phyloP scores from a whole-genome alignment of 495 filamentous ascomycete genomes.

The Tuber borchii region DNA sequence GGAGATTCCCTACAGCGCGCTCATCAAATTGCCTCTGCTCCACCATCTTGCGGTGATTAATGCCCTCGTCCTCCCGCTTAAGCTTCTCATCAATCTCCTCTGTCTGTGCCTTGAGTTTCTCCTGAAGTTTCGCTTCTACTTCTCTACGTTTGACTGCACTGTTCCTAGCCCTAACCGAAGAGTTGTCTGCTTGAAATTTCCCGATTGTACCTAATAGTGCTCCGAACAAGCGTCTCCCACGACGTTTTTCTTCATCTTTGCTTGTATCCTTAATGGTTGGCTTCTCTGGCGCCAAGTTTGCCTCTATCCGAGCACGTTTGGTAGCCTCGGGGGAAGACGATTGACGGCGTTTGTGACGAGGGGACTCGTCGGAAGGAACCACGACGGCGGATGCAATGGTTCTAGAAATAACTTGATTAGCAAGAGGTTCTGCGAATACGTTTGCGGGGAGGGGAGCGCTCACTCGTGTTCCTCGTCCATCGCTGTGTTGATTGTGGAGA shows the following conservation, averaged over 20 bases:
- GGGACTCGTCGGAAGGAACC: slow-evolving; percentile 50
- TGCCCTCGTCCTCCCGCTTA: slow-evolving; percentile 56
- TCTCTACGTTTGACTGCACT: slow-evolving; percentile 72
- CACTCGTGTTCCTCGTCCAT: slow-evolving; percentile 41
- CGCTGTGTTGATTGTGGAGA: slow-evolving; percentile 10
- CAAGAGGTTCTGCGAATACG: slow-evolving; percentile 8
- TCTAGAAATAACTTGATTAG: slow-evolving; percentile 32
- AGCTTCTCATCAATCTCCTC: slow-evolving; percentile 64
- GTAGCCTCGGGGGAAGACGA: slow-evolving; percentile 50
- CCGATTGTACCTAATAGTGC: slow-evolving; percentile 80
- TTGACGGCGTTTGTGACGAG: slow-evolving; percentile 52
- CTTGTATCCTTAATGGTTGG: slow-evolving; percentile 43
- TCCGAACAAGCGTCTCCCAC: slow-evolving; percentile 84
- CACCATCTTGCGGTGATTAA: slow-evolving; percentile 54
- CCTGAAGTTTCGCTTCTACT: slow-evolving; percentile 83
- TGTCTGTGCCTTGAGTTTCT: slow-evolving; percentile 68
- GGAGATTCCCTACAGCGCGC: slow-evolving; percentile 57
- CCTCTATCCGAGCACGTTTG: slow-evolving; percentile 52
- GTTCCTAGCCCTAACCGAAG: slow-evolving; percentile 53
- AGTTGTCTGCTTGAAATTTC: slow-evolving; percentile 53
- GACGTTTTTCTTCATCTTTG: slow-evolving; percentile 71
- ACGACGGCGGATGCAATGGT: slow-evolving; percentile 62
- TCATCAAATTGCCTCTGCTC: slow-evolving; percentile 75
- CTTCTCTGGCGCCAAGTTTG: slow-evolving; percentile 42
- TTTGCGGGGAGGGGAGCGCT: slow-evolving; percentile 8